These are phyloP conservation scores for Cryphonectria japonica DNA, from an alignment of 2,329 filamentous ascomycete species.

Conservation along the genomic window DNA sequence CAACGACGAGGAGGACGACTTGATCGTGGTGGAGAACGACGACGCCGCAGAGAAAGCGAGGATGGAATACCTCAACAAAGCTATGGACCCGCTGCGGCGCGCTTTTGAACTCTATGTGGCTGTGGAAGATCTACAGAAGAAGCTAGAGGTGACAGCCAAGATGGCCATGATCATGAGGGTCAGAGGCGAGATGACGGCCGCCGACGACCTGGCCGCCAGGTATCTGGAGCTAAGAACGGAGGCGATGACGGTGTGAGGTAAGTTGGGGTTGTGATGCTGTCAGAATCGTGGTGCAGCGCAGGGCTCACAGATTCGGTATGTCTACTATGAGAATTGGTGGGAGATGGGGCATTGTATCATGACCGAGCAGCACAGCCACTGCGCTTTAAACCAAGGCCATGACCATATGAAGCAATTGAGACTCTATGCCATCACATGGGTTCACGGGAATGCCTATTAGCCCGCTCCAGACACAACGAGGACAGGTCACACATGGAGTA, in stretches of 20 bases:
- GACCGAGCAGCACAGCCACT: too few relatives aligned
- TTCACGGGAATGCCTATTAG: too few relatives aligned
- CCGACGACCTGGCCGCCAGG: conserved; percentile 68
- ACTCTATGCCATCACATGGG: too few relatives aligned
- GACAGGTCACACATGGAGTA: too few relatives aligned
- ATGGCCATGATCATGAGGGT: conserved; percentile 77
- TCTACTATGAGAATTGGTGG: neutral
- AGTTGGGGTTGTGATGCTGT: neutral
- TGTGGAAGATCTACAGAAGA: conserved; percentile 69
- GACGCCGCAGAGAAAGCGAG: conserved; percentile 45
- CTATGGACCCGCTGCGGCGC: conserved; percentile 63
- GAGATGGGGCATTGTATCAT: too few relatives aligned
- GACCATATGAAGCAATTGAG: too few relatives aligned
- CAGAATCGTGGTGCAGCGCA: neutral
- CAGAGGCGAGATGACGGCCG: conserved; percentile 64
- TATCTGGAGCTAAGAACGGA: conserved; percentile 63
- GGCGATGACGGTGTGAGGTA: conserved; percentile 28
- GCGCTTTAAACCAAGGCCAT: too few relatives aligned
- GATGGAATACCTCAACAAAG: conserved; percentile 61
- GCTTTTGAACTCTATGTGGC: conserved; percentile 67
- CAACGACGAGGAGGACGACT: too few relatives aligned
- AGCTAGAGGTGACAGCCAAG: conserved; percentile 81
- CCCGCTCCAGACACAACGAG: too few relatives aligned
- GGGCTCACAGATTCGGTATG: too few relatives aligned
- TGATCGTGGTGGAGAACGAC: conserved; percentile 14